Base-by-base conservation (phyloP, 352 stramenopile genomes). In the Blastocystis sp. region DNA sequence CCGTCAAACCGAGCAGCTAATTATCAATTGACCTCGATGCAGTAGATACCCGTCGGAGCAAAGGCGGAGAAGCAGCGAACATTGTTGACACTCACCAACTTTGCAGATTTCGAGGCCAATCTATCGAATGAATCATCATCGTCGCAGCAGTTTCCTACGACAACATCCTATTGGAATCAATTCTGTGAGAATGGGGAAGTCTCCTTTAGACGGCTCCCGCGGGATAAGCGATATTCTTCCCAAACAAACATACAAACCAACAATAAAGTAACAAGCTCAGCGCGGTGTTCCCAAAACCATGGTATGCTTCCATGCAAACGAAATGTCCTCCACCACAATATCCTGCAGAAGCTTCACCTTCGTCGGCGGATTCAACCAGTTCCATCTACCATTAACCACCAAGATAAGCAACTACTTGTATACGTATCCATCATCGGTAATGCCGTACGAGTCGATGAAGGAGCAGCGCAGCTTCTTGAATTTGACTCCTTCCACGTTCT, bases 321-420 rank as follows among this genome's bases (percentile, higher is more conserved):
- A 48, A 75, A 85, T 54, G 29, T 85, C 75, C 42, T 85, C 75
- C 53, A 85, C 63, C n/a, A 73, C 75, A 34, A 85, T 85, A 29
- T 85, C 75, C 18, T 76, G 49, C 38, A 76, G 24, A 21, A 85
- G 34, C 32, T 85, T 85, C 75, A 85, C 42, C 36, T 73, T 72
- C 34, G 27, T 16, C 14, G 75, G 75, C 4, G 46, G 27, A 2
- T 14, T 34, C 9, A 85, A 27, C 75, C 75, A 85, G 18, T 85
- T 85, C 75, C 75, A 85, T 72, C 75, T 85, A 75, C 3, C 14
- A 9, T 48, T 59, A 16, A 53, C 48, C 9, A 49, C n/a, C 3
- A 57, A 75, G 7, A 11, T 40, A 6, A 16, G 6, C 6, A 44
- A 14, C 1, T 49, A 85, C 75, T 85, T 72, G 46, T 85, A 85